Evolutionary conservation across 495 filamentous ascomycete genomes (phyloP).

Genomic region (Penicillium malachiteum): DNA sequence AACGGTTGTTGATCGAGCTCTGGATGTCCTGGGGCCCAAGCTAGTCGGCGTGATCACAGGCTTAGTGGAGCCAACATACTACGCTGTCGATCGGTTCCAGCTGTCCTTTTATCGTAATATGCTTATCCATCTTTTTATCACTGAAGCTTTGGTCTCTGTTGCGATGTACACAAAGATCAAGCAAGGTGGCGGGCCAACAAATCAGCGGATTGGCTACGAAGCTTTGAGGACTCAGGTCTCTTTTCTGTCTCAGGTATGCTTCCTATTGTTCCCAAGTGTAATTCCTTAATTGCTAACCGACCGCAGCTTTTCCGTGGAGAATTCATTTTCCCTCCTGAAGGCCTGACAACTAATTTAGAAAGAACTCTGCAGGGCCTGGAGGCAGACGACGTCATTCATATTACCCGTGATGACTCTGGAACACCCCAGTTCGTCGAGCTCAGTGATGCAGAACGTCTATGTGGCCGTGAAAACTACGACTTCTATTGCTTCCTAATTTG

Average conservation of each 20-base stretch:
- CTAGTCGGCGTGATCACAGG: slow-evolving; percentile 78
- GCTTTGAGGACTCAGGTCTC: slow-evolving; percentile 72
- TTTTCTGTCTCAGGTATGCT: slow-evolving; percentile 73
- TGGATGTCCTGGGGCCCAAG: slow-evolving; percentile 86
- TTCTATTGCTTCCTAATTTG: slow-evolving; percentile 98
- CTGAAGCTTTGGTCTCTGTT: slow-evolving; percentile 82
- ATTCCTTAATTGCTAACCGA: slow-evolving; percentile 14
- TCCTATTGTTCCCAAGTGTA: background rate
- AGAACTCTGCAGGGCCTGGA: slow-evolving; percentile 75
- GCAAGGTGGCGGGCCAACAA: slow-evolving; percentile 75
- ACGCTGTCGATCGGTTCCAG: slow-evolving; percentile 93
- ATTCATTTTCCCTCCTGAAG: slow-evolving; percentile 92
- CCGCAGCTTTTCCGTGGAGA: slow-evolving; percentile 85
- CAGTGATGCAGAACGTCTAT: slow-evolving; percentile 68
- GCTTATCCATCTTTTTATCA: slow-evolving; percentile 97
- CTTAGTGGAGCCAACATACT: slow-evolving; percentile 84
- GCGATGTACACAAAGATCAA: slow-evolving; percentile 90
- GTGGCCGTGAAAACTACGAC: slow-evolving; percentile 89
- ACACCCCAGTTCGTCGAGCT: slow-evolving; percentile 67
- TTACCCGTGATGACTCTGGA: slow-evolving; percentile 57
- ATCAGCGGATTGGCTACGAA: slow-evolving; percentile 73
- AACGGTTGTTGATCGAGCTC: slow-evolving; percentile 80
- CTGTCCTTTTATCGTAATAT: slow-evolving; percentile 98
- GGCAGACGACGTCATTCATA: slow-evolving; percentile 72
- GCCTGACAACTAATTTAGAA: slow-evolving; percentile 73